Conservation (phyloP, 352 stramenopile genomes). For the Phytophthora pini region DNA sequence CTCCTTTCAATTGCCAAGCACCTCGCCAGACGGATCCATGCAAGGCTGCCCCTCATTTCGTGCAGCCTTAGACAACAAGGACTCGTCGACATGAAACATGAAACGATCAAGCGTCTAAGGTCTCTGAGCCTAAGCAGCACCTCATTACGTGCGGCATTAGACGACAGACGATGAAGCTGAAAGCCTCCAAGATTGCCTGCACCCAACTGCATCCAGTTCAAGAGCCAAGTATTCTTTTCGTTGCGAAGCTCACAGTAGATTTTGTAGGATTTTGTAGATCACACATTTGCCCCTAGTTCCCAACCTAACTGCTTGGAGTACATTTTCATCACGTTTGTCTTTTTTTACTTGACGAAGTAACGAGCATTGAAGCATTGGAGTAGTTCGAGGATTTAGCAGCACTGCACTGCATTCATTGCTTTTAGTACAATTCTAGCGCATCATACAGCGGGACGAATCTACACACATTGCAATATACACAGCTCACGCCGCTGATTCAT, state of each 20-base stretch:
- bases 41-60: conserved; percentile 13
- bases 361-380: neutral
- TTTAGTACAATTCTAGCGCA: conserved; percentile 26
- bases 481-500: conserved; percentile 19
- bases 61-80: neutral
- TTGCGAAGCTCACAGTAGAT: neutral
- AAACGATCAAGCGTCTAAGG: neutral
- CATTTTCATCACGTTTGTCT: too few relatives aligned
- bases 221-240: neutral
- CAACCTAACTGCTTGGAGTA: too few relatives aligned
- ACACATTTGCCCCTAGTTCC: too few relatives aligned
- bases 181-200: too few relatives aligned
- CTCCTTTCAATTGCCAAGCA: neutral
- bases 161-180: neutral
- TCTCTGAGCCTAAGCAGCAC: conserved; percentile 1
- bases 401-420: conserved; percentile 26
- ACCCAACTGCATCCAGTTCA: too few relatives aligned
- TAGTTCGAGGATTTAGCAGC: neutral
- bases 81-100: neutral
- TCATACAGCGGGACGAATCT: conserved; percentile 17
- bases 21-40: neutral
- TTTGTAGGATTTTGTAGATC: neutral
- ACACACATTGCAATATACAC: conserved; percentile 17
- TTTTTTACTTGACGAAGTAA: neutral
- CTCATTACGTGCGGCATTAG: conserved; percentile 19